These are phyloP conservation scores for Infundibulicybe gibba DNA, from an alignment of 768 basidiomycete genomes.

Conservation along the genomic window DNA sequence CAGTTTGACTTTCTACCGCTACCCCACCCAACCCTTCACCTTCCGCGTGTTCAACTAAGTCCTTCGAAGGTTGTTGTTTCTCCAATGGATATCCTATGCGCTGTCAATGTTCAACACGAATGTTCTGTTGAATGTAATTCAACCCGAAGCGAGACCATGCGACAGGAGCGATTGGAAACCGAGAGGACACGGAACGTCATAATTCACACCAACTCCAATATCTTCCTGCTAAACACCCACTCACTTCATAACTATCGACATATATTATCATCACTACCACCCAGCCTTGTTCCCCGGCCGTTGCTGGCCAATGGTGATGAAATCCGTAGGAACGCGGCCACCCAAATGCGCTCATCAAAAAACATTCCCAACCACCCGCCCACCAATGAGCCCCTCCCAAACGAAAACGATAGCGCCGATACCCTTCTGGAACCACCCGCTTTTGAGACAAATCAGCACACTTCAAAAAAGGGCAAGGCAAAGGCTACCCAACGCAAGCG, in stretches of 20 bases:
- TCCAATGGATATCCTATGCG: neutral
- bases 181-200: neutral
- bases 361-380: too few species aligned
- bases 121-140: neutral
- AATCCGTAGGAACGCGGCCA: neutral
- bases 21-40: neutral
- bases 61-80: neutral
- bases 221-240: neutral
- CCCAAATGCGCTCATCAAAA: too few species aligned
- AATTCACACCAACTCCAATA: neutral
- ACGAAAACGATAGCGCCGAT: too few species aligned
- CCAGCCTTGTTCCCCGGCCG: neutral
- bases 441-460: too few species aligned
- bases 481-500: too few species aligned
- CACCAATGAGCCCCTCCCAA: too few species aligned
- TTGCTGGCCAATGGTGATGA: neutral
- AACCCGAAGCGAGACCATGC: neutral
- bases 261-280: neutral
- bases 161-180: neutral
- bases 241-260: neutral
- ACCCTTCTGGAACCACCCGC: too few species aligned
- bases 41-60: neutral
- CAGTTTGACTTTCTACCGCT: neutral
- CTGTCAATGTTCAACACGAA: neutral
- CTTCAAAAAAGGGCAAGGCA: too few species aligned